A percentile compares a stretch with the other conserved stretches of the same genome.
phyloP scores from a whole-genome alignment of 2,329 filamentous ascomycete species.

The Ophioceras dolichostomum region DNA sequence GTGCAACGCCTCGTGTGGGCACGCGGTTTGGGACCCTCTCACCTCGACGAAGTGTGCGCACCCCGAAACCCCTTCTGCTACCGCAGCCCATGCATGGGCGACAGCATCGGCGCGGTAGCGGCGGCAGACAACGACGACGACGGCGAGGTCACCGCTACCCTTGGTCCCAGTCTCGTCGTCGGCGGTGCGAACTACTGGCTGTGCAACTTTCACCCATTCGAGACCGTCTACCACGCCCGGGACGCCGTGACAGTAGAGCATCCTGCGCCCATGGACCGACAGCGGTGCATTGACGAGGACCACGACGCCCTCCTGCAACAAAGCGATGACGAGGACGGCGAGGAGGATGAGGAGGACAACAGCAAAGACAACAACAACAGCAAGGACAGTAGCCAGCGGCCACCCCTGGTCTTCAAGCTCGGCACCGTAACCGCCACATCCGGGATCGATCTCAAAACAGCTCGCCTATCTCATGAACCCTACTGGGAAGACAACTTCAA shows the following conservation, averaged over 20 bases:
- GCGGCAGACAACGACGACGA: constrained; percentile 11
- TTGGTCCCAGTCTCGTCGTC: constrained; percentile 26
- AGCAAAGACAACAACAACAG: too few species aligned
- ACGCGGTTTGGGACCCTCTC: constrained; percentile 21
- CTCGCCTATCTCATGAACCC: constrained; percentile 27
- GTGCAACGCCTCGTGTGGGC: constrained; percentile 26
- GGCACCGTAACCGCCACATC: constrained; percentile 26
- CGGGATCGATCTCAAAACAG: constrained; percentile 27
- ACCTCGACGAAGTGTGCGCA: constrained; percentile 26
- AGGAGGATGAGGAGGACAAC: too few species aligned
- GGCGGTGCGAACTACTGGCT: constrained; percentile 27
- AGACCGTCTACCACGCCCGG: constrained; percentile 19
- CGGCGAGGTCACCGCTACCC: constrained; percentile 24
- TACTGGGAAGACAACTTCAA: constrained; percentile 29
- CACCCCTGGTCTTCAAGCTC: constrained; percentile 17
- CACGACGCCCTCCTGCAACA: constrained; percentile 25
- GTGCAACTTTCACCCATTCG: constrained; percentile 30
- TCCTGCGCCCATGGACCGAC: constrained; percentile 26
- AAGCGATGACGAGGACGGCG: constrained; percentile 3
- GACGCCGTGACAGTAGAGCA: constrained; percentile 21
- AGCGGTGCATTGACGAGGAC: constrained; percentile 18
- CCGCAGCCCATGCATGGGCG: constrained; percentile 28
- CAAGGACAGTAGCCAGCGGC: too few species aligned
- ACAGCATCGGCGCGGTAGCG: constrained; percentile 25
- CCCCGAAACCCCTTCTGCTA: constrained; percentile 31